Conservation (phyloP, 2,329 filamentous ascomycete genomes). For the Drechmeria coniospora region DNA sequence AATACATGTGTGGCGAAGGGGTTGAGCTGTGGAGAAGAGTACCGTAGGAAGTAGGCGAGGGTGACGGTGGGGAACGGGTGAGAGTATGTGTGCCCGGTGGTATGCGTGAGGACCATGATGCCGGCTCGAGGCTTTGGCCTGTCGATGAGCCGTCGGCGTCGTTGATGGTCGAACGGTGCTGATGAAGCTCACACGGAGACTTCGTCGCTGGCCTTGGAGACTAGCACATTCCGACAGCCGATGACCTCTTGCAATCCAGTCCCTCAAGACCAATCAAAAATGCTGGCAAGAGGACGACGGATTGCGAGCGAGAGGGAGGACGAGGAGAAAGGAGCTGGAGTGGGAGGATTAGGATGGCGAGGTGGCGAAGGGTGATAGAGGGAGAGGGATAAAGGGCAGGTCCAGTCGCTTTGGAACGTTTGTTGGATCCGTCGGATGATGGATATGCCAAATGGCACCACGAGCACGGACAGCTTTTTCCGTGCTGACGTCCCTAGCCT, state of each 20-base stretch:
- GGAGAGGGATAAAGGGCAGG: conserved; percentile 1
- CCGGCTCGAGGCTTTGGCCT: conserved; percentile 5
- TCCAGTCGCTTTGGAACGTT: conserved; percentile 5
- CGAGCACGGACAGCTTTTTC: conserved; percentile 6
- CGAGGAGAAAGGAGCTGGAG: conserved; percentile 1
- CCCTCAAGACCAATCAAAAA: not conserved
- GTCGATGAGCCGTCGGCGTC: conserved; percentile 5
- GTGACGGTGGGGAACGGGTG: conserved; percentile 76
- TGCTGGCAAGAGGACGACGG: conserved; percentile 3
- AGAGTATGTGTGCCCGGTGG: conserved; percentile 56
- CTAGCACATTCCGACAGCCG: too few relatives aligned
- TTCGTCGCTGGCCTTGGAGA: conserved; percentile 10
- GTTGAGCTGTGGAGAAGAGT: conserved; percentile 55
- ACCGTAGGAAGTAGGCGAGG: conserved; percentile 78
- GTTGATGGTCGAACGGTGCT: conserved; percentile 2
- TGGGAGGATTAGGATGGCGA: not conserved
- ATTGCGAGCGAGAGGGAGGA: conserved; percentile 1
- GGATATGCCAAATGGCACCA: conserved; percentile 7
- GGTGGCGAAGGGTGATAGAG: conserved; percentile 1
- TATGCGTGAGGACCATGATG: conserved; percentile 48
- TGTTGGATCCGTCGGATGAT: conserved; percentile 8
- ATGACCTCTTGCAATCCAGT: too few relatives aligned
- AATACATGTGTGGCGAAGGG: conserved; percentile 71
- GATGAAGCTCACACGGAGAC: conserved; percentile 9
- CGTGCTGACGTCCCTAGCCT: conserved; percentile 1